Evolutionary conservation across 2,329 filamentous ascomycete genomes (phyloP).

Genomic region (Hypoxylon sp.): DNA sequence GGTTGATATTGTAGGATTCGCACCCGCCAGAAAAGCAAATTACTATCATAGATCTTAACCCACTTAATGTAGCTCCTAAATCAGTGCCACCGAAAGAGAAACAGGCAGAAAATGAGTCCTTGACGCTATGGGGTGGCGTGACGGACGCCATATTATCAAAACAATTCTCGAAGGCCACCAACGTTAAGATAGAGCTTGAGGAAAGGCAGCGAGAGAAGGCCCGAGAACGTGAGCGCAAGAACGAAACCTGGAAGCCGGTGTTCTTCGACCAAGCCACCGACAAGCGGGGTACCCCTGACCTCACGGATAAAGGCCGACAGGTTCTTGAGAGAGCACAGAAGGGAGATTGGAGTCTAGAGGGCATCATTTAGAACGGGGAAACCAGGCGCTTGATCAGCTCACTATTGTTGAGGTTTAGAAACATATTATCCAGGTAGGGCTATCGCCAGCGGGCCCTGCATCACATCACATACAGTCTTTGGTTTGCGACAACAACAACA

Average conservation of each 20-base stretch:
- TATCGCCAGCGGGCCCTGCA: slow-evolving; percentile 6
- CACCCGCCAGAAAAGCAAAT: slow-evolving; percentile 72
- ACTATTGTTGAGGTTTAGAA: slow-evolving; percentile 15
- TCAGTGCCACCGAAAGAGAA: slow-evolving; percentile 80
- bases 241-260: slow-evolving; percentile 83
- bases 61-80: slow-evolving; percentile 85
- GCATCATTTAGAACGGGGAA: slow-evolving; percentile 55
- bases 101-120: slow-evolving; percentile 91
- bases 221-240: slow-evolving; percentile 79
- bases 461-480: slow-evolving; percentile 30
- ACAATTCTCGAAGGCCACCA: slow-evolving; percentile 87
- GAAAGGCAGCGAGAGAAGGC: slow-evolving; percentile 90
- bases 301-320: slow-evolving; percentile 67
- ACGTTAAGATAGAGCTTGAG: slow-evolving; percentile 90
- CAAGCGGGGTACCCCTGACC: slow-evolving; percentile 69
- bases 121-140: slow-evolving; percentile 88
- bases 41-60: slow-evolving; percentile 89
- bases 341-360: slow-evolving; percentile 66
- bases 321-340: slow-evolving; percentile 68
- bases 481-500: slow-evolving; percentile 36
- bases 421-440: slow-evolving; percentile 17
- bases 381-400: slow-evolving; percentile 1
- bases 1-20: slow-evolving; percentile 55
- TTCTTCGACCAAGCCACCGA: slow-evolving; percentile 80
- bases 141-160: slow-evolving; percentile 87